Base-by-base conservation (phyloP, 768 basidiomycete species). In the Rhizopogon vesiculosus region DNA sequence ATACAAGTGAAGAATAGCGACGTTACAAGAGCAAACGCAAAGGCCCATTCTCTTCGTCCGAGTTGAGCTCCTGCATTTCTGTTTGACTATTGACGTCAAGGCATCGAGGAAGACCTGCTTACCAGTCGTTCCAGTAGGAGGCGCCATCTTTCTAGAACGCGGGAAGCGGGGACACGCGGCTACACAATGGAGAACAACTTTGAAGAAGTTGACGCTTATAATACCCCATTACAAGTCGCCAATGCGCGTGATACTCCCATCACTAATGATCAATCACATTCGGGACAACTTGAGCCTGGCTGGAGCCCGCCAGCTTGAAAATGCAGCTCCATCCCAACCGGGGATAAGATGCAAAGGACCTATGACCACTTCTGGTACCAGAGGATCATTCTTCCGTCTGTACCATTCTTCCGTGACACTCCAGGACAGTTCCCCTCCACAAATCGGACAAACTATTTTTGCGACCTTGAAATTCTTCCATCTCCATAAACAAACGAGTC, bases 1-100 rank as follows among this genome's bases (percentile, higher is more conserved):
- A 59, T 59, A 83, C 84, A 86, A 29, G 86, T 85, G 70, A 89
- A 89, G 76, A 89, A 89, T 33, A 89, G 74, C 10, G 86, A 81
- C 18, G 87, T 89, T 56, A 91, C 84, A 53, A 89, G 79, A 40
- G 74, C 73, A 66, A 87, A 90, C 7, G 87, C 76, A 64, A 78
- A 84, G 28, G 69, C 70, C 78, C 78, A 84, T 61, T 74, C 72
- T 45, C 65, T 72, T 58, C 68, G 71, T n/a, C 67, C 69, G 56
- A 82, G 69, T 58, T 81, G 73, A 50, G 77, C 65, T 45, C 68
- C 69, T 68, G 31, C 25, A 51, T 19, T 13, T 43, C 31, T 18
- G 40, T 29, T 54, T 25, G n/a, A 29, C 22, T 8, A 53, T 53
- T 13, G 18, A 18, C 5, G n/a, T 44, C 6, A 6, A 10, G 12